Base-by-base conservation (phyloP, 345 rosid species). In the Stellera chamaejasme region DNA sequence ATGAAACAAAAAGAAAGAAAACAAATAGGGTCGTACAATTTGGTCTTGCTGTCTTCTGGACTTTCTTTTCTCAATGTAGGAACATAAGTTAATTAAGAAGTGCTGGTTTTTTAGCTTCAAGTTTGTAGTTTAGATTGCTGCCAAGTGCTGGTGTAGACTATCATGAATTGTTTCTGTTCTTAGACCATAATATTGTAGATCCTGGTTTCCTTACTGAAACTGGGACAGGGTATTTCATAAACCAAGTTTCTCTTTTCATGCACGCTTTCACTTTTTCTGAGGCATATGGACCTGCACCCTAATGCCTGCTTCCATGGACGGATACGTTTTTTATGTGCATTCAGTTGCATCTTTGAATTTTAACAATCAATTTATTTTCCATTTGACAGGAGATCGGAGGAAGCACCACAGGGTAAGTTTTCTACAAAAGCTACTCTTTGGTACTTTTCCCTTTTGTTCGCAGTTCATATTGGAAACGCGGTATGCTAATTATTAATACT, bases 301-400 rank as follows among this genome's bases (percentile, higher is more conserved):
- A 39, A 11, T 23, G 25, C n/a, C 3, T 47, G 49, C 58, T 44
- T 32, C 36, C 8, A n/a, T 27, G 48, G 13, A 13, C 43, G 53
- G 43, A 27, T 12, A 36, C 49, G 49, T 6, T 13, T 49, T 6
- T 11, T 27, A 14, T n/a, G 13, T 64, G 27, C 15, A 6, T 27
- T 66, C 23, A 5, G 8, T 13, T 59, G 48, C 11, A 54, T 66
- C 81, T 77, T 66, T 75, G 55, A 13, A 16, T 73, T 66, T 65
- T 50, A 10, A 42, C 66, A 44, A 32, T 32, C 39, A 32, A 32
- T 32, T 32, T 32, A 50, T 69, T 23, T 71, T 80, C 66, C 48
- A 26, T 55, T 55, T 70, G 54, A 52, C 90, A 82, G 93, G 68
- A 88, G 61, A 76, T 85, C 32, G 98, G 98, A 48, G 78, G 53